Conservation (phyloP, 2,329 filamentous ascomycete genomes). For the Ophiostoma sp. region DNA sequence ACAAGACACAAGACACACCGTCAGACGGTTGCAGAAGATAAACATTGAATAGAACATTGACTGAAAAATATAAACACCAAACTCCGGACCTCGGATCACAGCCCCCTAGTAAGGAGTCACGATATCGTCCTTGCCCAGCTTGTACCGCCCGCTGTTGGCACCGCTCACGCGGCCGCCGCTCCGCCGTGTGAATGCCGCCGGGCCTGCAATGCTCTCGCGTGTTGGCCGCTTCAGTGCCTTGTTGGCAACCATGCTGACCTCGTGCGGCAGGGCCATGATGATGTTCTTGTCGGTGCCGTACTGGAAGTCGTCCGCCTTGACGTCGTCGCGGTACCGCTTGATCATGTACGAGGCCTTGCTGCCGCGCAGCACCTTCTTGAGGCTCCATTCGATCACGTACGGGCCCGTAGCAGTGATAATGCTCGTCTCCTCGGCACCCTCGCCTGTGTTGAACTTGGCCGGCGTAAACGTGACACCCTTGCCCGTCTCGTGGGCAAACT, state of each 20-base stretch:
- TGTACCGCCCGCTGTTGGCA: conserved; percentile 57
- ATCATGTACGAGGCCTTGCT: conserved; percentile 88
- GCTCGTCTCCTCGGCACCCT: conserved; percentile 75
- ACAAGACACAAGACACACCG: background rate
- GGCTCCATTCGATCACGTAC: conserved; percentile 92
- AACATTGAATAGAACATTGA: background rate
- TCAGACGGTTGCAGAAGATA: background rate
- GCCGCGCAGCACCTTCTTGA: conserved; percentile 80
- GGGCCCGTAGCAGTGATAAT: conserved; percentile 96
- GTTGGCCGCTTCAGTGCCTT: conserved; percentile 80
- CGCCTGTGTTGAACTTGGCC: conserved; percentile 50
- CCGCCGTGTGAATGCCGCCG: conserved; percentile 38
- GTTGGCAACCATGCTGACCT: conserved; percentile 96
- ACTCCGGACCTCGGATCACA: background rate
- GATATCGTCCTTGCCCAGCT: conserved; percentile 73
- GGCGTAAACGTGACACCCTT: conserved; percentile 66
- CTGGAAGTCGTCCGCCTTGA: conserved; percentile 98
- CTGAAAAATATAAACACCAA: background rate
- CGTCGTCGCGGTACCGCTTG: conserved; percentile 90
- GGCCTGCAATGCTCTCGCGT: conserved; percentile 78
- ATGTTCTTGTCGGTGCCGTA: conserved; percentile 97
- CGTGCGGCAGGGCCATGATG: conserved; percentile 91
- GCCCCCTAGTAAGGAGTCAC: conserved; percentile 56
- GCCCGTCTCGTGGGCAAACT: conserved; percentile 95
- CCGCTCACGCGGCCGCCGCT: conserved; percentile 49